A percentile compares a stretch with the other conserved stretches of the same genome.
phyloP scores from a whole-genome alignment of 1,284 basidiomycete genomes.

The Pholiota adiposa region DNA sequence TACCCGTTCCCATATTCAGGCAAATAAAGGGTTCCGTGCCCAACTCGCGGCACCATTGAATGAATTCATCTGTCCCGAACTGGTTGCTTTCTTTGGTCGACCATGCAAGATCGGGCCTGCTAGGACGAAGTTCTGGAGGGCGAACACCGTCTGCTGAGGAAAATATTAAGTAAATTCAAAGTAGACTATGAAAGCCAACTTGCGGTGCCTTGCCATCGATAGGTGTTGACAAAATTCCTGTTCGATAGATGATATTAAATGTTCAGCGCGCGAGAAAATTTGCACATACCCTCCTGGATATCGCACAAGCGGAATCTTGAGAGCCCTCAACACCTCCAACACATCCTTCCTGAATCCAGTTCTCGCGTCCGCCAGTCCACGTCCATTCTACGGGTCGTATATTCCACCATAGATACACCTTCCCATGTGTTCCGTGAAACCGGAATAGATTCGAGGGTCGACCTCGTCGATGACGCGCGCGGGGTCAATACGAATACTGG shows the following conservation, averaged over 20 bases:
- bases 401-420: conserved; percentile 69
- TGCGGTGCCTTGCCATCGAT: conserved; percentile 60
- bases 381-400: conserved; percentile 48
- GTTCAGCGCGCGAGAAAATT: background rate
- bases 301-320: conserved; percentile 59
- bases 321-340: conserved; percentile 52
- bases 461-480: conserved; percentile 40
- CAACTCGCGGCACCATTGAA: conserved; percentile 50
- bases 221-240: conserved; percentile 61
- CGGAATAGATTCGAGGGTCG: conserved; percentile 56
- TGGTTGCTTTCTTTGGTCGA: conserved; percentile 64
- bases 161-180: no score
- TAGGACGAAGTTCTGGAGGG: conserved; percentile 53
- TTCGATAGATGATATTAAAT: background rate
- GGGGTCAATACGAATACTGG: conserved; percentile 39
- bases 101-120: conserved; percentile 70
- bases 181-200: no score
- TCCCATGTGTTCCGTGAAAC: conserved; percentile 66
- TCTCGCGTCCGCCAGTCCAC: conserved; percentile 39
- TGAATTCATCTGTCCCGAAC: conserved; percentile 63
- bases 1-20: conserved; percentile 70
- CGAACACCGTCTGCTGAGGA: conserved; percentile 56
- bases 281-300: conserved; percentile 58
- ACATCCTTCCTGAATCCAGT: conserved; percentile 64
- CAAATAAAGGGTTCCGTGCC: conserved; percentile 65